phyloP scores from a whole-genome alignment of 2,329 filamentous ascomycete genomes.

The Botrytis medusae region DNA sequence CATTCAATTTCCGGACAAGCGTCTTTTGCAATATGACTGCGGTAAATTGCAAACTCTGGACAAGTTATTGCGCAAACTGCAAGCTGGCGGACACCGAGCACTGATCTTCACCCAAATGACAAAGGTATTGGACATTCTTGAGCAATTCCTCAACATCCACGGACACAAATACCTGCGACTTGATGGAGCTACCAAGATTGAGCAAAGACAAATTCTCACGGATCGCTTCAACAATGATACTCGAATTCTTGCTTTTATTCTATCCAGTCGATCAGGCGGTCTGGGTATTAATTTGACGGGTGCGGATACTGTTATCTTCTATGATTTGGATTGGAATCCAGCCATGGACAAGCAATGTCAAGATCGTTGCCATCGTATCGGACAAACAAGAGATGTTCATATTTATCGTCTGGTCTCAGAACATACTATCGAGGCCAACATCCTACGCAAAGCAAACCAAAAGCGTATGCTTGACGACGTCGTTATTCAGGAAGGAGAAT shows the following conservation, averaged over 20 bases:
- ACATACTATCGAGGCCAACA: conserved; percentile 97
- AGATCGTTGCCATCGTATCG: conserved; percentile 94
- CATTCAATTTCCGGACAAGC: conserved; percentile 95
- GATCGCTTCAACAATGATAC: conserved; percentile 96
- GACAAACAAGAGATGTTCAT: conserved; percentile 94
- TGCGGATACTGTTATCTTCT: conserved; percentile 97
- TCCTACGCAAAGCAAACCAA: conserved; percentile 92
- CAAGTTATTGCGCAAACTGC: conserved; percentile 78
- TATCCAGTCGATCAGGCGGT: conserved; percentile 91
- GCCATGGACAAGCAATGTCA: conserved; percentile 99
- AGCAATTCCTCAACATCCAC: conserved; percentile 97
- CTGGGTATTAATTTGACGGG: conserved; percentile 95
- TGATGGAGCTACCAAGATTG: conserved; percentile 94
- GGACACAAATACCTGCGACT: conserved; percentile 95
- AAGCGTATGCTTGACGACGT: conserved; percentile 98
- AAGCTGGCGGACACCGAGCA: conserved; percentile 86
- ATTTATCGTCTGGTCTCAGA: conserved; percentile 94
- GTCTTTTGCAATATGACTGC: conserved; percentile 95
- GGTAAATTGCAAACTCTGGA: conserved; percentile 93
- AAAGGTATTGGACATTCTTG: conserved; percentile 93
- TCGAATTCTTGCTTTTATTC: conserved; percentile 90
- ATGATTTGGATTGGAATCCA: conserved; percentile 98
- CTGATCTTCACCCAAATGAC: conserved; percentile 99
- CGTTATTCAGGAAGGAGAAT: conserved; percentile 96
- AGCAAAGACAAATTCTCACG: conserved; percentile 91